Conservation (phyloP, 2,329 filamentous ascomycete genomes). For the Oidium heveae region DNA sequence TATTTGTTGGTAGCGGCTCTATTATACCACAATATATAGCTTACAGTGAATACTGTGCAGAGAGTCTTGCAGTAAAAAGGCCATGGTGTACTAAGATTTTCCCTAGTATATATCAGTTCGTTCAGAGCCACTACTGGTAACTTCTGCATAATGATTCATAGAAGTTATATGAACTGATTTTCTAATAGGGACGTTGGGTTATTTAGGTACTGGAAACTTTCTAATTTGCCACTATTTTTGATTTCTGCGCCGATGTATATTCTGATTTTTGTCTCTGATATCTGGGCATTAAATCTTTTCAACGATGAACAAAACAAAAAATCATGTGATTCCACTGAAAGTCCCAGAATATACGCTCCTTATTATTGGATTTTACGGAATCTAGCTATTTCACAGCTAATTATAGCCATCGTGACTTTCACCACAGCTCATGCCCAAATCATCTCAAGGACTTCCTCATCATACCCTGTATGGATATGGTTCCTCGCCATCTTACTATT, state of each 20-base stretch:
- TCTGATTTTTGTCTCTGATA: slow-evolving; percentile 37
- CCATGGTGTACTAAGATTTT: slow-evolving; percentile 52
- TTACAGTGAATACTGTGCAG: slow-evolving; percentile 42
- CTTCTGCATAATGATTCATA: slow-evolving; percentile 9
- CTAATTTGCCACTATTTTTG: slow-evolving; percentile 69
- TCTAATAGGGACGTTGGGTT: slow-evolving; percentile 56
- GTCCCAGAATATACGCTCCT: background rate
- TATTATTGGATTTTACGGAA: slow-evolving; percentile 8
- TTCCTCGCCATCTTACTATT: slow-evolving; percentile 30
- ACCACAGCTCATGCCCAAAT: slow-evolving; percentile 86
- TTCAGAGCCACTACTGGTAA: slow-evolving; percentile 78
- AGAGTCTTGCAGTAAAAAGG: slow-evolving; percentile 16
- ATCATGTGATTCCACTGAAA: background rate
- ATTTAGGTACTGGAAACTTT: slow-evolving; percentile 67
- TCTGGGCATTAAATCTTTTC: slow-evolving; percentile 16
- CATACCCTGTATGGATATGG: slow-evolving; percentile 75
- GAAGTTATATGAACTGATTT: too few relatives aligned
- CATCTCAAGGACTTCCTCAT: slow-evolving; percentile 68
- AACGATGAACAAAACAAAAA: background rate
- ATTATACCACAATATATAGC: slow-evolving; percentile 49
- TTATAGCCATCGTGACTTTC: slow-evolving; percentile 45
- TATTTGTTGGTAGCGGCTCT: slow-evolving; percentile 40
- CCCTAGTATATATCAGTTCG: slow-evolving; percentile 78
- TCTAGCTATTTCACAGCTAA: slow-evolving; percentile 45
- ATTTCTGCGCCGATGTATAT: slow-evolving; percentile 56